A percentile compares a stretch with the other conserved stretches of the same genome.
Conservation (phyloP, 225 moss, liverwort and hornwort species). For the Neckera pumila region DNA sequence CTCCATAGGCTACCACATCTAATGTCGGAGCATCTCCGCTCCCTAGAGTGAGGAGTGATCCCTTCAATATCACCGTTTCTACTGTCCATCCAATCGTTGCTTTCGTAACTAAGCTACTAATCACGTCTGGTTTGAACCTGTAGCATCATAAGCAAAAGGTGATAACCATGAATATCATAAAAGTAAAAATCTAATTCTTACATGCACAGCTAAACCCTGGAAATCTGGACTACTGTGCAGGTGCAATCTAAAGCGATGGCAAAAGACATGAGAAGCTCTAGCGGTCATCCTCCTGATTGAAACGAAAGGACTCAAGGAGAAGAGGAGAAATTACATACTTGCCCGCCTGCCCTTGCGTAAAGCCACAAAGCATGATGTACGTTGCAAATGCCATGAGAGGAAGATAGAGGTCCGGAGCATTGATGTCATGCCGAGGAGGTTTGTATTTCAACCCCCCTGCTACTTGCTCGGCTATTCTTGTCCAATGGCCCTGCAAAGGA, state of each 20-base stretch:
- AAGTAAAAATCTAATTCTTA: not conserved
- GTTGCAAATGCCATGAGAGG: conserved; percentile 94
- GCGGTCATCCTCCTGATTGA: not conserved
- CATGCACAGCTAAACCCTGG: not conserved
- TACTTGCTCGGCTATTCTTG: conserved; percentile 97
- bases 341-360: conserved; percentile 58
- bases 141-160: not conserved
- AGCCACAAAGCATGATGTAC: conserved; percentile 70
- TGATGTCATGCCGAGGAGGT: conserved; percentile 93
- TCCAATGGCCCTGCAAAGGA: conserved; percentile 73
- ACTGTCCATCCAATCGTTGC: conserved; percentile 69
- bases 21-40: conserved; percentile 74
- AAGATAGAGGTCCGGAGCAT: conserved; percentile 90
- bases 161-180: not conserved
- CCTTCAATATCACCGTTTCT: conserved; percentile 60
- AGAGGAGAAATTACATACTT: conserved; percentile 30
- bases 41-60: conserved; percentile 51
- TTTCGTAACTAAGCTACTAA: conserved; percentile 72
- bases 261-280: not conserved
- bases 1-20: conserved; percentile 86
- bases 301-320: not conserved
- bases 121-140: conserved; percentile 84
- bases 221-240: not conserved
- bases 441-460: conserved; percentile 93
- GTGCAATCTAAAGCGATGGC: not conserved